Evolutionary conservation across 2,329 filamentous ascomycete genomes (phyloP), one percentile per base, ranked within the genome.

Genomic region (Botryotinia narcissicola): DNA sequence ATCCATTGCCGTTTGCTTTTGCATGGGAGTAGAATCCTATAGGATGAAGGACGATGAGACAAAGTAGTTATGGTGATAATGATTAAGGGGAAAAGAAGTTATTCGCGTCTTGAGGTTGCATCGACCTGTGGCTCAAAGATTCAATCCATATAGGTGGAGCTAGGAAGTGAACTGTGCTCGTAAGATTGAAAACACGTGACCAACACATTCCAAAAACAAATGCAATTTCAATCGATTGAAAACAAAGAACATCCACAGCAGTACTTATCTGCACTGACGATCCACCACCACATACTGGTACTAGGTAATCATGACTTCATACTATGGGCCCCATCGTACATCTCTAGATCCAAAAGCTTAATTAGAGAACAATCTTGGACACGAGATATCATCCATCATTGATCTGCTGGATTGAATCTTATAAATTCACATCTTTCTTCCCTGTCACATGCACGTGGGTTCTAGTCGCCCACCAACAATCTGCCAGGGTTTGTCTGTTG

Each of bases 1-100:
- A 79, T 89, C 87, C 88, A 89, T 90, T 66, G 32, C 75, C 8
- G 16, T 48, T 70, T 37, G n/a, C 16, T 16, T 22, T 3, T 67
- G 37, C 12, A 48, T 48, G 22, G 42, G n/a, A 70, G 16, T 46
- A 35, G 8, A 37, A 51, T 72, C 62, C 62, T 72, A 61, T 37
- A 22, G 70, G 62, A 72, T 72, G 48, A 60, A 2, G 6, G 25
- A 14, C 4, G 40, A 44, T 61, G 22, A 37, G 63, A 51, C 29
- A 29, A 10, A 16, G 22, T 57, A 1, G 42, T 29, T 29, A 35
- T 32, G 16, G 40, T 7, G 4, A 3, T 20, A 6, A 22, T 20
- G 14, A 44, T 29, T 18, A 29, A 29, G n/a, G 8, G 8, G 40
- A 44, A 22, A 46, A 9, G 37, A 63, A 63, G 60, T 20, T 44